These are phyloP conservation scores for Carex kokanica DNA, from an alignment of 176 grass and related monocot species.

Conservation along the genomic window DNA sequence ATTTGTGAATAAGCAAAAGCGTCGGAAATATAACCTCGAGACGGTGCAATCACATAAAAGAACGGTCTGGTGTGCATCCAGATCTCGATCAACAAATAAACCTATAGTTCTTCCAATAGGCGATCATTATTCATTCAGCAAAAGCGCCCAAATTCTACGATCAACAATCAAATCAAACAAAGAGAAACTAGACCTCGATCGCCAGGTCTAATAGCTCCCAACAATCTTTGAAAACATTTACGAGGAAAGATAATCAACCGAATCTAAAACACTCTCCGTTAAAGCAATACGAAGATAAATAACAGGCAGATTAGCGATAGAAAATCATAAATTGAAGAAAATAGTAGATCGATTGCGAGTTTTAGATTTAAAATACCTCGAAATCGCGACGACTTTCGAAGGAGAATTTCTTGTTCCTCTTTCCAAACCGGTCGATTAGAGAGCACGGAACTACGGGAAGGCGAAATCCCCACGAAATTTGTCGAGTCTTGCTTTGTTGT, in stretches of 20 bases:
- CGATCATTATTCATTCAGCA: background rate
- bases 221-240: background rate
- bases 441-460: background rate
- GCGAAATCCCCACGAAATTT: conserved; percentile 17
- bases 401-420: conserved; percentile 21
- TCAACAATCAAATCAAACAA: conserved; percentile 16
- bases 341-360: background rate
- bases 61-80: background rate
- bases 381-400: background rate
- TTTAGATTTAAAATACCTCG: background rate
- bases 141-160: background rate
- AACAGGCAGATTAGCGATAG: conserved; percentile 4
- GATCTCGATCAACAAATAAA: conserved; percentile 9
- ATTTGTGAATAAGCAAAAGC: background rate
- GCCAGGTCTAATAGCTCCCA: background rate
- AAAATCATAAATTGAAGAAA: background rate
- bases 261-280: background rate
- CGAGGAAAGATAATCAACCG: conserved; percentile 2
- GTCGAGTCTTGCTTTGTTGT: background rate
- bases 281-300: background rate
- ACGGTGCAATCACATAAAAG: background rate
- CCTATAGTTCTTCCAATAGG: background rate
- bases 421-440: background rate
- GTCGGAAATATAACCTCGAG: background rate
- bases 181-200: conserved; percentile 4